These are phyloP conservation scores for Coccomyxa sp. DNA, from an alignment of 139 green algal species.

Conservation along the genomic window DNA sequence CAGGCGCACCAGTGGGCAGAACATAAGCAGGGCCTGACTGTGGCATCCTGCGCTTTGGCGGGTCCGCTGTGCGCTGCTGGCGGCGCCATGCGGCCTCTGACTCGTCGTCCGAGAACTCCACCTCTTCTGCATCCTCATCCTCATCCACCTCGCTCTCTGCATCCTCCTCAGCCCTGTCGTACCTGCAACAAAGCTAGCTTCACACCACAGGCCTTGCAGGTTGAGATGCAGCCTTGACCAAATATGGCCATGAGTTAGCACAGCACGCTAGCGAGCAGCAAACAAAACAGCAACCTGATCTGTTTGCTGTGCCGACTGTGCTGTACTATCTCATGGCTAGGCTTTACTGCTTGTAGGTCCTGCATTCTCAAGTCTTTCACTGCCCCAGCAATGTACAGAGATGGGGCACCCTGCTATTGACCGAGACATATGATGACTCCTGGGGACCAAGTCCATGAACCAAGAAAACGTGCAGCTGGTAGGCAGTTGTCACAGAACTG, in stretches of 20 bases:
- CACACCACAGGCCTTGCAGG: neutral
- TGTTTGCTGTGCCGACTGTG: no score
- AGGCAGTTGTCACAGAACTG: neutral
- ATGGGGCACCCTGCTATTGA: no score
- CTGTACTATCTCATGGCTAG: no score
- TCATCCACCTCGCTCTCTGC: neutral
- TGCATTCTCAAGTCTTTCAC: no score
- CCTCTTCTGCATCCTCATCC: neutral
- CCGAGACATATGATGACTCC: no score
- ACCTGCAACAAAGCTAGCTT: no score
- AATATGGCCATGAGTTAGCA: neutral
- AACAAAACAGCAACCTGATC: neutral
- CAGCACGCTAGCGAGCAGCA: neutral
- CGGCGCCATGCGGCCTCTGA: neutral
- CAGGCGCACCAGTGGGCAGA: no score
- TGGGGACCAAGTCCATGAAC: neutral
- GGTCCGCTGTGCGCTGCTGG: neutral
- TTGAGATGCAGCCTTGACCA: neutral
- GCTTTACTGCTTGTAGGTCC: no score
- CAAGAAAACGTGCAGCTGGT: neutral
- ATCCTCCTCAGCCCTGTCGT: neutral
- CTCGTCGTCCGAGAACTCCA: conserved; percentile 2
- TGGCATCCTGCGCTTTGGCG: conserved; percentile 3
- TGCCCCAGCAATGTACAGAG: no score
- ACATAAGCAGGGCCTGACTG: no score